Conservation (phyloP, 164 flowering plant genomes). For the Vitis rupestris region DNA sequence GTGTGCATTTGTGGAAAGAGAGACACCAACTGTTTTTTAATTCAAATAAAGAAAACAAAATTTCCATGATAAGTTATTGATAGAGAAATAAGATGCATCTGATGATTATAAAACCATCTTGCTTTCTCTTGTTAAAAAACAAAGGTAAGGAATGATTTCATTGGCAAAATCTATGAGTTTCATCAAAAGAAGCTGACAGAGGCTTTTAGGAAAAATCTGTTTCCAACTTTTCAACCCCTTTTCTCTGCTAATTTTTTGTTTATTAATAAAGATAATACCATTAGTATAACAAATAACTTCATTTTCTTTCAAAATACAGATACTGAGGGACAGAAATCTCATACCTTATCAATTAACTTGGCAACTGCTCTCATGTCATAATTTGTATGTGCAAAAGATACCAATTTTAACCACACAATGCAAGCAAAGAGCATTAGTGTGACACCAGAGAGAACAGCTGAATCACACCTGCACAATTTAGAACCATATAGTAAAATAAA, state of each 20-base stretch:
- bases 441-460: constrained; percentile 79
- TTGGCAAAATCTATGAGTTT: neutral
- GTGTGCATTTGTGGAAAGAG: neutral
- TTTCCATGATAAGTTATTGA: neutral
- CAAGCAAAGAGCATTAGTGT: constrained; percentile 82
- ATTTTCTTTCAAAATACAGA: neutral
- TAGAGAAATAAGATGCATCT: no score
- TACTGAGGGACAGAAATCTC: neutral
- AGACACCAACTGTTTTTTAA: neutral
- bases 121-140: no score
- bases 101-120: neutral
- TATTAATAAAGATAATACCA: neutral
- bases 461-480: constrained; percentile 62
- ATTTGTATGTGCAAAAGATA: constrained; percentile 90
- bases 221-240: no score
- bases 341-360: constrained; percentile 64
- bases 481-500: neutral
- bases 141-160: no score
- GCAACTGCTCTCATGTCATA: constrained; percentile 71
- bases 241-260: neutral
- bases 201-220: no score
- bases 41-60: neutral
- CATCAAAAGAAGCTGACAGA: neutral
- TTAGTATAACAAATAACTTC: no score
- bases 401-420: constrained; percentile 89